These are phyloP conservation scores for Russula sp. DNA, from an alignment of 768 basidiomycete species.

Conservation along the genomic window DNA sequence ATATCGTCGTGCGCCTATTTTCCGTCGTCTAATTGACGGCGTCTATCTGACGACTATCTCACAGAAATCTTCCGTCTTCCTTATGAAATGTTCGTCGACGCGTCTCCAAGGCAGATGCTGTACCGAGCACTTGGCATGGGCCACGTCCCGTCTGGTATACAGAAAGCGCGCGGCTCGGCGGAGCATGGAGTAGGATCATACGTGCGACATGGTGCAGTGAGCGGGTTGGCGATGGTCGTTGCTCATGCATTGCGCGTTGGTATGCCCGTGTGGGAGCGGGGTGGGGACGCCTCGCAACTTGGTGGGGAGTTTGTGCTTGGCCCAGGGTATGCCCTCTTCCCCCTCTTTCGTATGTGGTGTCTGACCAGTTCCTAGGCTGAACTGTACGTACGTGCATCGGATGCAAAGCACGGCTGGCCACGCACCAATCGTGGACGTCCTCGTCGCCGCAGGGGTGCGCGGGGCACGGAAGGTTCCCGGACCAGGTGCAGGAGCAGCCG, in stretches of 20 bases:
- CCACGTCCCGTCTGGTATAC: conserved; percentile 36
- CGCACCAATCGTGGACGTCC: conserved; percentile 60
- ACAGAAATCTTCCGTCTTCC: conserved; percentile 60
- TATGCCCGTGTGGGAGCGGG: conserved; percentile 78
- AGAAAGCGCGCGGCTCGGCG: conserved; percentile 25
- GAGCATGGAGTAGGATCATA: conserved; percentile 40
- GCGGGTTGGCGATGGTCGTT: conserved; percentile 70
- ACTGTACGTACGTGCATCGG: conserved; percentile 70
- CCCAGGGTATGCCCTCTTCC: conserved; percentile 39
- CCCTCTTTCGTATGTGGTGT: background rate
- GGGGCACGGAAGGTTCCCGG: background rate
- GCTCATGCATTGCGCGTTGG: conserved; percentile 60
- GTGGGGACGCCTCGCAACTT: conserved; percentile 69
- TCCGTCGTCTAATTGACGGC: background rate
- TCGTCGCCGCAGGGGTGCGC: conserved; percentile 52
- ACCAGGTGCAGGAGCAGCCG: no score
- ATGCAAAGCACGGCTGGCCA: conserved; percentile 76
- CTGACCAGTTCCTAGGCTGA: conserved; percentile 36
- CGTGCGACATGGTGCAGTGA: conserved; percentile 54
- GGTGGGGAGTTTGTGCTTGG: conserved; percentile 86
- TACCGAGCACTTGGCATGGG: conserved; percentile 77
- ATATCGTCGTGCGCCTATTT: conserved; percentile 46
- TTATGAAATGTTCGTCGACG: conserved; percentile 76
- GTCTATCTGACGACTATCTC: background rate
- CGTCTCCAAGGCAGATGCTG: conserved; percentile 44